Base-by-base conservation (phyloP, 2,329 filamentous ascomycete species). In the Xylaria arbuscula region DNA sequence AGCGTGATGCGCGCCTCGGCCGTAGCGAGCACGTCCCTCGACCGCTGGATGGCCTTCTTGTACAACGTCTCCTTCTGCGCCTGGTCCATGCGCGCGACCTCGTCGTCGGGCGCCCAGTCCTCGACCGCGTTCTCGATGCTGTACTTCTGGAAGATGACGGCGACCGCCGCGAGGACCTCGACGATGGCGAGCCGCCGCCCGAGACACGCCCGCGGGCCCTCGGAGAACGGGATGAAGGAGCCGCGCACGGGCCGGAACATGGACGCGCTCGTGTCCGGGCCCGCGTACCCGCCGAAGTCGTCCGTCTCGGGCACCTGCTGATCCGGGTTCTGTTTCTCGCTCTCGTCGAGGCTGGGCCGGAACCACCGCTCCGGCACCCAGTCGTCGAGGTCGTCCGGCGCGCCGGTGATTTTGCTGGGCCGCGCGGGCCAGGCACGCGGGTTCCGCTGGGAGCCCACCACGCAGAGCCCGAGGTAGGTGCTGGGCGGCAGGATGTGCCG, bases 111-210 rank as follows among this genome's bases (percentile, higher is more conserved):
- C 50, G 83, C 85, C 81, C 83, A 88, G 61, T 86, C 84, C 60
- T 89, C 86, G 9, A 93, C 89, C 1, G 87, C 90, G 68, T 94
- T 83, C 81, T 94, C 91, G 2, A 93, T 82, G 75, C 87, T 90
- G 76, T 91, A 88, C 48, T 85, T 73, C 69, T 85, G 84, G 72
- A 88, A 87, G 15, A 89, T 72, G n/a, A 87, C 83, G 2, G 86
- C 85, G 64, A 90, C 74, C 5, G 84, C 80, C 1, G 86, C 84
- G 62, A 87, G 79, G 71, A 89, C 81, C 77, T 90, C 86, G 1
- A 89, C 86, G 74, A 88, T 84, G 5, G 87, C 87, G 58, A 89
- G 85, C 11, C 87, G 82, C 34, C 86, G 81, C 8, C 88, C 87
- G 11, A 89, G 76, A 68, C 88, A 89, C 38, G 84, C 84, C 51